phyloP scores from a whole-genome alignment of 2,329 filamentous ascomycete species.

The Colletotrichum brevisporum region DNA sequence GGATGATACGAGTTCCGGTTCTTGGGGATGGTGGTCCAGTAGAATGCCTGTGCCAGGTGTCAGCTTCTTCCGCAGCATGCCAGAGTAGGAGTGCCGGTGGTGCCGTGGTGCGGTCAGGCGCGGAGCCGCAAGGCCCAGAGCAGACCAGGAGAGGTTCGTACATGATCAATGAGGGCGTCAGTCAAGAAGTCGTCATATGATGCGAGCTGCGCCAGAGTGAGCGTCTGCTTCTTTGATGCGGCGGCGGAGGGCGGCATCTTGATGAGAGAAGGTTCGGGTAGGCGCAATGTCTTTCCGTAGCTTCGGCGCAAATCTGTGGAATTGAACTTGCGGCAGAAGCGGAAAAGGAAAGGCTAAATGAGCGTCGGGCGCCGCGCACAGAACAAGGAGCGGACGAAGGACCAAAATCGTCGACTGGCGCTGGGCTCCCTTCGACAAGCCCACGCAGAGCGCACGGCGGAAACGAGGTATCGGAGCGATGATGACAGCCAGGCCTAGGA shows the following conservation, averaged over 20 bases:
- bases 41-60: slow-evolving; percentile 78
- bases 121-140: too few species aligned
- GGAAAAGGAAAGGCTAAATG: slow-evolving; percentile 38
- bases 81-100: background rate
- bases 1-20: slow-evolving; percentile 90
- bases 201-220: slow-evolving; percentile 89
- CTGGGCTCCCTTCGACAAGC: slow-evolving; percentile 37
- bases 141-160: slow-evolving; percentile 62
- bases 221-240: slow-evolving; percentile 64
- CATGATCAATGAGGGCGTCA: slow-evolving; percentile 94
- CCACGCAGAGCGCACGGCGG: slow-evolving; percentile 22
- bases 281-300: slow-evolving; percentile 10
- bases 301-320: slow-evolving; percentile 24
- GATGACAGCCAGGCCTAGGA: slow-evolving; percentile 18
- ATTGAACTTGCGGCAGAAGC: slow-evolving; percentile 10
- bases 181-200: slow-evolving; percentile 97
- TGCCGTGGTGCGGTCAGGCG: background rate
- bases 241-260: slow-evolving; percentile 56
- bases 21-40: slow-evolving; percentile 97
- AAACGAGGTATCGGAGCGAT: background rate
- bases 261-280: slow-evolving; percentile 5
- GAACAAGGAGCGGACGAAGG: slow-evolving; percentile 36
- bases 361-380: slow-evolving; percentile 32
- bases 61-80: slow-evolving; percentile 41
- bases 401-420: slow-evolving; percentile 16